phyloP scores from a whole-genome alignment of 345 rosid species.

The Zanthoxylum bungeanum region DNA sequence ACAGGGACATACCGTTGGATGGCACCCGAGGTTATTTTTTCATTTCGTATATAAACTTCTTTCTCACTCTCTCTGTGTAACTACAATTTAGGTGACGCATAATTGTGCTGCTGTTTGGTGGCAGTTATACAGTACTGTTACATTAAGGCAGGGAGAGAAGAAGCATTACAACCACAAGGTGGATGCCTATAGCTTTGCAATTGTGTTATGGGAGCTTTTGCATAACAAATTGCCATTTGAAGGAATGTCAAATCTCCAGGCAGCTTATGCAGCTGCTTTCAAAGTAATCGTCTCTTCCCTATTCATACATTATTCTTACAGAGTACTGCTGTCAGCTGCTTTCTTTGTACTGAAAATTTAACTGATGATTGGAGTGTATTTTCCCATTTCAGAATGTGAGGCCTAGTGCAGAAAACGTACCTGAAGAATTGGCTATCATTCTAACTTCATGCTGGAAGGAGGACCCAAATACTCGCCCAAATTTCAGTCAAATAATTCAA shows the following conservation, averaged over 20 bases:
- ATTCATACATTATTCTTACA: not conserved
- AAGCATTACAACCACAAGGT: slow-evolving; percentile 97
- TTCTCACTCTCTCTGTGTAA: not conserved
- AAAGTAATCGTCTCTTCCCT: slow-evolving; percentile 42
- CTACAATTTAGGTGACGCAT: not conserved
- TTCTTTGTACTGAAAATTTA: not conserved
- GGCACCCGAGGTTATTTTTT: slow-evolving; percentile 83
- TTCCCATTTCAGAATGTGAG: slow-evolving; percentile 62
- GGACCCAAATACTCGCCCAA: slow-evolving; percentile 82
- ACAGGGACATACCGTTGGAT: slow-evolving; percentile 97
- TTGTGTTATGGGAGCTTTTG: slow-evolving; percentile 95
- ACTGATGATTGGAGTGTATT: not conserved
- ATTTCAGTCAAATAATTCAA: slow-evolving; percentile 80
- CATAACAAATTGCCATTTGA: slow-evolving; percentile 92
- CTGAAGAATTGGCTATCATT: slow-evolving; percentile 65
- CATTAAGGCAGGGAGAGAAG: slow-evolving; percentile 85
- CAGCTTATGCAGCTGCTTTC: slow-evolving; percentile 95
- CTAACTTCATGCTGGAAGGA: slow-evolving; percentile 95
- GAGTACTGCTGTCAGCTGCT: not conserved
- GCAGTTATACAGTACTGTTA: slow-evolving; percentile 94
- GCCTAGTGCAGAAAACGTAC: slow-evolving; percentile 86
- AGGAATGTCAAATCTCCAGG: slow-evolving; percentile 99
- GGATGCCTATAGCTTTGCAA: slow-evolving; percentile 94
- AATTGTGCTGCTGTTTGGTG: slow-evolving; percentile 18
- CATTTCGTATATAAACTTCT: not conserved